A percentile compares a stretch with the other conserved stretches of the same genome.
phyloP scores from a whole-genome alignment of 2,329 filamentous ascomycete species.

The Fusarium xyrophilum region DNA sequence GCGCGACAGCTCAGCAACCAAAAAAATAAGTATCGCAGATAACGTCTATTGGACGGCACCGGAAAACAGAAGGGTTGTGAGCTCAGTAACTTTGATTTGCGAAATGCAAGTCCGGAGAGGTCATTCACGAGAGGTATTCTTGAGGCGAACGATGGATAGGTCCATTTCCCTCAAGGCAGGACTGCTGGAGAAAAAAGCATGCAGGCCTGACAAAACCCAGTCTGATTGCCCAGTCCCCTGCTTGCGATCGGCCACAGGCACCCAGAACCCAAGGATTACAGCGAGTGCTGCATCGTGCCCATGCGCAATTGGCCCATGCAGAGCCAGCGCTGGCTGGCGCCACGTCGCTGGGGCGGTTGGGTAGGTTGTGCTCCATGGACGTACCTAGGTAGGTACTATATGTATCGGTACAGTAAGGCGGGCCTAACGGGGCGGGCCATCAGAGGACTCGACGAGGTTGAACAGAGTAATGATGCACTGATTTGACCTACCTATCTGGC shows the following conservation, averaged over 20 bases:
- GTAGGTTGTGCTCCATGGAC: slow-evolving; percentile 38
- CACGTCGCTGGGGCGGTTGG: slow-evolving; percentile 39
- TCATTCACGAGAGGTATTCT: slow-evolving; percentile 41
- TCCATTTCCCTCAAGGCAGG: slow-evolving; percentile 16
- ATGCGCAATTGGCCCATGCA: slow-evolving; percentile 43
- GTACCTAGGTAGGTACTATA: neutral
- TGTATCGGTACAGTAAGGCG: slow-evolving; percentile 26
- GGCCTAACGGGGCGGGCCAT: slow-evolving; percentile 30
- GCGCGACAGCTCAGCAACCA: slow-evolving; percentile 34
- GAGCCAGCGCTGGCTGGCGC: slow-evolving; percentile 37
- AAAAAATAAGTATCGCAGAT: slow-evolving; percentile 2
- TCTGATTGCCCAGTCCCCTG: slow-evolving; percentile 36
- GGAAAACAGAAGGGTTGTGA: slow-evolving; percentile 28
- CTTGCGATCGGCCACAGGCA: slow-evolving; percentile 31
- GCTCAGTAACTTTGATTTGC: slow-evolving; percentile 38
- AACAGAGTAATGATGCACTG: slow-evolving; percentile 28
- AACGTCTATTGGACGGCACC: slow-evolving; percentile 31
- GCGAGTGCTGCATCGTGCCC: slow-evolving; percentile 39
- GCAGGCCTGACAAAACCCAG: slow-evolving; percentile 36
- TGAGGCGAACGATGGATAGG: slow-evolving; percentile 32
- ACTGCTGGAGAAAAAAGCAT: slow-evolving; percentile 33
- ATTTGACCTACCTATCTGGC: slow-evolving; percentile 15
- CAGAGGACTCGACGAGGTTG: slow-evolving; percentile 26
- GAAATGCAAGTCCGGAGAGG: slow-evolving; percentile 44
- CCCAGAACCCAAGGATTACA: slow-evolving; percentile 35